A percentile compares a stretch with the other conserved stretches of the same genome.
Evolutionary conservation across 1,284 basidiomycete species (phyloP).

Genomic region (Moniliella sp.): DNA sequence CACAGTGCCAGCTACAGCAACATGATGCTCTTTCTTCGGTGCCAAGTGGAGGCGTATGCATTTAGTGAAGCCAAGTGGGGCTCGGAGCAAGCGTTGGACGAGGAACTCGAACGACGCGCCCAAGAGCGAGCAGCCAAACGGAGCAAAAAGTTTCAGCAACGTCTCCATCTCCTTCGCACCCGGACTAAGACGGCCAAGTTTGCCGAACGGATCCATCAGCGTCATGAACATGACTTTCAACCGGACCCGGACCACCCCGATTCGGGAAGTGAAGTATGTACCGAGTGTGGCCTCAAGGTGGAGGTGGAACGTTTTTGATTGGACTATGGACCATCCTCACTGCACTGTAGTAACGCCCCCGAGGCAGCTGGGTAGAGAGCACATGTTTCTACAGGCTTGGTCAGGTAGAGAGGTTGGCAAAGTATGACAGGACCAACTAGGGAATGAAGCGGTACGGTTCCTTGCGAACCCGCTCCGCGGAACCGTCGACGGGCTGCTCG

Average conservation of each 20-base stretch:
- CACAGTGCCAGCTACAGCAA: slow-evolving; percentile 90
- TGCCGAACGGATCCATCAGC: slow-evolving; percentile 19
- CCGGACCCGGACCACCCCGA: neutral
- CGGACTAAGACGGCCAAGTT: slow-evolving; percentile 23
- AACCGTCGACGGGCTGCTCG: slow-evolving; percentile 36
- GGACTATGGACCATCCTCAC: too few relatives aligned
- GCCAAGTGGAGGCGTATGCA: slow-evolving; percentile 83
- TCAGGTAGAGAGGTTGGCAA: too few relatives aligned
- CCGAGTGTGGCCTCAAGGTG: too few relatives aligned
- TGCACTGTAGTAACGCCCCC: too few relatives aligned
- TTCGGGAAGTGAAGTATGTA: too few relatives aligned
- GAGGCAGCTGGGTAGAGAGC: too few relatives aligned
- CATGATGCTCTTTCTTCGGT: slow-evolving; percentile 95
- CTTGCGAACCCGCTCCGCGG: slow-evolving; percentile 32
- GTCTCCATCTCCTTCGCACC: slow-evolving; percentile 17
- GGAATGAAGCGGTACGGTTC: slow-evolving; percentile 37
- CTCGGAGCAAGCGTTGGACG: slow-evolving; percentile 67
- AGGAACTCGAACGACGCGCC: slow-evolving; percentile 59
- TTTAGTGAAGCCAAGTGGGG: slow-evolving; percentile 77
- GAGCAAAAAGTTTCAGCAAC: slow-evolving; percentile 48
- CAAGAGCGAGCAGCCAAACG: slow-evolving; percentile 71
- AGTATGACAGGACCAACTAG: slow-evolving; percentile 31
- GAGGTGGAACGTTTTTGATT: too few relatives aligned
- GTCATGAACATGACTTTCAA: too few relatives aligned
- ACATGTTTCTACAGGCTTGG: too few relatives aligned